Percentiles rank a stretch among this genome's conserved stretches.
phyloP scores from a whole-genome alignment of 768 basidiomycete genomes.

The Lyophyllum atratum region DNA sequence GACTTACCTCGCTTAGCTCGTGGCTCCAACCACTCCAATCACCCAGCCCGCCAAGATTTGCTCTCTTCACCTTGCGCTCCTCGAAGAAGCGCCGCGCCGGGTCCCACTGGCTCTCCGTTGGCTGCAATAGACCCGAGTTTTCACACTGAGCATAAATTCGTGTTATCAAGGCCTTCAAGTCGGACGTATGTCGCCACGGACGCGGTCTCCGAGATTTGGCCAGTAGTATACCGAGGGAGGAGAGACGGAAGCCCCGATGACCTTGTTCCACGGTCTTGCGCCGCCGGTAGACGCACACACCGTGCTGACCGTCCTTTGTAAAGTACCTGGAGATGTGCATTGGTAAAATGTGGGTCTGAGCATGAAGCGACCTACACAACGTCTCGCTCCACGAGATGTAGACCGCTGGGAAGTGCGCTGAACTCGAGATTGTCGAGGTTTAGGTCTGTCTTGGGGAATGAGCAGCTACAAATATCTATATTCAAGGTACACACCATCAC shows the following conservation, averaged over 20 bases:
- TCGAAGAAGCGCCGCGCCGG: constrained; percentile 67
- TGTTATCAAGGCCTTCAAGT: constrained; percentile 61
- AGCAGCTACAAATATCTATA: background rate
- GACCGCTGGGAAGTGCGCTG: constrained; percentile 77
- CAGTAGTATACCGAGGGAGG: constrained; percentile 75
- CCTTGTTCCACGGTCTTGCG: constrained; percentile 69
- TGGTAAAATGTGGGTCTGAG: background rate
- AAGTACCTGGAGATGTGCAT: constrained; percentile 55
- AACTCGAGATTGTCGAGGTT: constrained; percentile 76
- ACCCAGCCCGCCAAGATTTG: constrained; percentile 56
- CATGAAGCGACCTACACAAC: constrained; percentile 58
- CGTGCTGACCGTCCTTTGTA: constrained; percentile 65
- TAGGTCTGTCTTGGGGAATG: constrained; percentile 47
- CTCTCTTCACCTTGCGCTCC: constrained; percentile 50
- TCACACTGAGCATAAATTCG: constrained; percentile 55
- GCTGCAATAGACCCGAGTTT: constrained; percentile 46
- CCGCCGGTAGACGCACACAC: constrained; percentile 74
- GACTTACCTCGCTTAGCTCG: constrained; percentile 58
- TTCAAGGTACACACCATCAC: constrained; percentile 49
- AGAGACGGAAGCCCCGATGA: constrained; percentile 79
- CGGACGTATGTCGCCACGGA: constrained; percentile 74
- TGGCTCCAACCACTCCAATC: constrained; percentile 71
- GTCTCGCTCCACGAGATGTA: constrained; percentile 79
- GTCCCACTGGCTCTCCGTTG: constrained; percentile 61
- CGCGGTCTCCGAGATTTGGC: constrained; percentile 64